Base-by-base conservation (phyloP, 306 rosid genomes). In the Pyrus bretschneideri region DNA sequence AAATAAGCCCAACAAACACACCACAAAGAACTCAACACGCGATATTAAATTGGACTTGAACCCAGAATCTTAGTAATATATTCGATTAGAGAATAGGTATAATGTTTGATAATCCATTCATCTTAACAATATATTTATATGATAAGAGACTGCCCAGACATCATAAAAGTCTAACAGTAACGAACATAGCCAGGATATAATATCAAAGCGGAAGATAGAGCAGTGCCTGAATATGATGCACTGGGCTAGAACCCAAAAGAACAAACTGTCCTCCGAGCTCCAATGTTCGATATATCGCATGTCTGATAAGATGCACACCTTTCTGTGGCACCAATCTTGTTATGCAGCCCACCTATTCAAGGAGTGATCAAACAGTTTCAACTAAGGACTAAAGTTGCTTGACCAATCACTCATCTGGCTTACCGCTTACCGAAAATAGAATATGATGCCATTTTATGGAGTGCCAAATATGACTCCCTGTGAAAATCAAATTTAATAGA, bases 271-370 rank as follows among this genome's bases (percentile, higher is more conserved):
- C 99, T 76, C 96, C 97, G 60, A 90, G 84, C 85, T 90, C 96
- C 83, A 91, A 40, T 46, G 99, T 95, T 83, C 88, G 85, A 79
- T 88, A 95, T 62, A 95, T 79, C 17, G 99, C 99, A 83, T 92
- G 96, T 77, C 99, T 89, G 65, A 95, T 95, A 71, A 95, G 97
- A 80, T 92, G 97, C 60, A 95, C 93, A 70, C 99, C 99, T 84
- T 95, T 95, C 81, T 95, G 99, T 35, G 99, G 97, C 80, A 95
- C 99, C 91, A 95, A 81, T 78, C 99, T 89, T 79, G 99, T 95
- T 81, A 95, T 87, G 93, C 96, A 89, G 52, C 92, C 96, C 75
- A 95, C 93, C 99, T 95, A 85, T 84, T 27, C 33, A 72, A 64
- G 67, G 73, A 71, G 35, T 75, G 71, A 86, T 86, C 52, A 59